These are phyloP conservation scores for Phialemoniopsis sp. DNA, from an alignment of 2,329 filamentous ascomycete species.

Conservation along the genomic window DNA sequence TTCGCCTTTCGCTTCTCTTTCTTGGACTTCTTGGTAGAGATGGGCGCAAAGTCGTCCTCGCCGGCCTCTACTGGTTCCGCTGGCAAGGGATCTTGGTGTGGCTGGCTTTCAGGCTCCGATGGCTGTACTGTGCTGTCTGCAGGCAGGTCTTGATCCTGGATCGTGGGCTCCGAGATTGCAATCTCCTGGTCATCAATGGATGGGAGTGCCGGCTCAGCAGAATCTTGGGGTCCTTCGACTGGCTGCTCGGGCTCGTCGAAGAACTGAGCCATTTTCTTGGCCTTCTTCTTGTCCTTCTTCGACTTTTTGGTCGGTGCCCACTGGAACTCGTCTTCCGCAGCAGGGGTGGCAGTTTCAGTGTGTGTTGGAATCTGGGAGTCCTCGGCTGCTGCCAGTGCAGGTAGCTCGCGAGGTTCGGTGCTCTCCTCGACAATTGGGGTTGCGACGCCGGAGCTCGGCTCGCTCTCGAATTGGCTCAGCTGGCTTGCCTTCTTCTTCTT, in stretches of 20 bases:
- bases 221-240: constrained; percentile 43
- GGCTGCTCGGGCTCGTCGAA: neutral
- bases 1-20: constrained; percentile 25
- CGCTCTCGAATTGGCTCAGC: neutral
- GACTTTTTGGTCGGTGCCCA: constrained; percentile 14
- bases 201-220: constrained; percentile 16
- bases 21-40: constrained; percentile 16
- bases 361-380: no score
- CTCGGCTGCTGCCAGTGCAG: no score
- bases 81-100: neutral
- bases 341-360: neutral
- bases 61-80: neutral
- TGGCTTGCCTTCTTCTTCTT: constrained; percentile 7
- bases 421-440: neutral
- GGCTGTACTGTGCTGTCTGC: neutral
- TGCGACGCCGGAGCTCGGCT: neutral
- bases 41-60: constrained; percentile 12
- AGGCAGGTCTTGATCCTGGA: no score
- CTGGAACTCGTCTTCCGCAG: neutral
- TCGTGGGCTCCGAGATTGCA: neutral
- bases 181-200: constrained; percentile 3
- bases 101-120: neutral
- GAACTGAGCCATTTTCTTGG: constrained; percentile 3
- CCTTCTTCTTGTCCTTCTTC: constrained; percentile 29
- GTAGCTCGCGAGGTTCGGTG: no score